Evolutionary conservation across 805 yeast species (phyloP), one percentile per base, ranked within the genome.

Genomic region (Myxozyma vanderwaltii): DNA sequence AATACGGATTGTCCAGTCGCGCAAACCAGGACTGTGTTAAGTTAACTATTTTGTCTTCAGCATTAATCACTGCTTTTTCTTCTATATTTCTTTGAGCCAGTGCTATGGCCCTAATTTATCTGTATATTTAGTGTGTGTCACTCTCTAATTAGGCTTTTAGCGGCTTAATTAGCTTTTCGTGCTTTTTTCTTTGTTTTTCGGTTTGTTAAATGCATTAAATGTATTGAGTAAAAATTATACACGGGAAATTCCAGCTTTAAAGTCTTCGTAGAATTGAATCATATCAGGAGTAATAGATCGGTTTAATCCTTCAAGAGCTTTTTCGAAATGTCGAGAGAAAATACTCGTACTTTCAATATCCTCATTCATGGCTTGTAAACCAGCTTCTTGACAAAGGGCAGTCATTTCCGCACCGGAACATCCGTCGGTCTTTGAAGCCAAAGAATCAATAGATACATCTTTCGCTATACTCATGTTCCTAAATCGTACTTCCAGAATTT

Each of bases 381-480:
- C 99, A 0, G 98, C 97, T 72, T 92, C 97, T 72, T 91, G 98
- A 68, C 97, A 89, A 21, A 92, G 72, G 21, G 91, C 78, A 0
- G 91, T 96, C 39, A 94, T 89, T 72, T 94, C 99, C 0, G 98
- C 97, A 38, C 99, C 99, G 0, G 97, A 91, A 69, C 96, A 91
- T 0, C 99, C 98, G 0, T 87, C 92, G 0, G 97, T 88, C 4
- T 75, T 68, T 1, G 67, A 72, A 0, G 96, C 91, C 10, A 89
- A 74, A 8, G 71, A 74, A 0, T 76, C 75, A 24, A 89, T 71
- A 17, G 81, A 81, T 2, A 81, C 82, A 19, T 77, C 79, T 0
- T 76, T 74, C 12, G 74, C 76, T 15, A 88, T 67, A 8, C 82
- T 72, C 81, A 94, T 92, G 50, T 83, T 82, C 40, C 73, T 71